Percentiles rank a stretch among this genome's conserved stretches.
These are phyloP conservation scores for Dictyostelium discoideum DNA, from an alignment of 78 protist genomes.

Conservation along the genomic window DNA sequence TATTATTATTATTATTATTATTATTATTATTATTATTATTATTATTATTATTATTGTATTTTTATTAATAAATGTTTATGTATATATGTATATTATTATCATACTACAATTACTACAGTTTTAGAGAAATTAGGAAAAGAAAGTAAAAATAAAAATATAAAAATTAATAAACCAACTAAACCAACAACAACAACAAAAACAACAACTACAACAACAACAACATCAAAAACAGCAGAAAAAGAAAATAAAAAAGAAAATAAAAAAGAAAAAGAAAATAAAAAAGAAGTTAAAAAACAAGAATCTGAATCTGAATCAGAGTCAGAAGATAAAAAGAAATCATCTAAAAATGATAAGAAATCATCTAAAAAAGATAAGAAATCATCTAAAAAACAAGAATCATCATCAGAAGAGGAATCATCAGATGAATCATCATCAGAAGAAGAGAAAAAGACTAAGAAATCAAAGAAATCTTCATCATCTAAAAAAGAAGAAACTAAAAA, in stretches of 20 bases:
- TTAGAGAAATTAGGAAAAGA: neutral
- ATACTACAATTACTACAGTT: neutral
- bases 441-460: neutral
- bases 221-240: neutral
- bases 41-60: neutral
- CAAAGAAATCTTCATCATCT: neutral
- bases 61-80: no score
- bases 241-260: constrained; percentile 5
- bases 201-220: no score
- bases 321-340: neutral
- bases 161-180: neutral
- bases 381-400: constrained; percentile 31
- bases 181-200: neutral
- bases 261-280: neutral
- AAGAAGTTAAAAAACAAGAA: neutral
- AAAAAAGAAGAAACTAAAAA: neutral
- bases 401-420: constrained; percentile 8
- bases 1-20: neutral
- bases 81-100: no score
- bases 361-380: neutral
- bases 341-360: neutral
- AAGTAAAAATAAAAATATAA: neutral
- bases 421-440: neutral
- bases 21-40: neutral
- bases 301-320: neutral